Base-by-base conservation (phyloP, 352 stramenopile species). In the Globisporangium ultimum region DNA sequence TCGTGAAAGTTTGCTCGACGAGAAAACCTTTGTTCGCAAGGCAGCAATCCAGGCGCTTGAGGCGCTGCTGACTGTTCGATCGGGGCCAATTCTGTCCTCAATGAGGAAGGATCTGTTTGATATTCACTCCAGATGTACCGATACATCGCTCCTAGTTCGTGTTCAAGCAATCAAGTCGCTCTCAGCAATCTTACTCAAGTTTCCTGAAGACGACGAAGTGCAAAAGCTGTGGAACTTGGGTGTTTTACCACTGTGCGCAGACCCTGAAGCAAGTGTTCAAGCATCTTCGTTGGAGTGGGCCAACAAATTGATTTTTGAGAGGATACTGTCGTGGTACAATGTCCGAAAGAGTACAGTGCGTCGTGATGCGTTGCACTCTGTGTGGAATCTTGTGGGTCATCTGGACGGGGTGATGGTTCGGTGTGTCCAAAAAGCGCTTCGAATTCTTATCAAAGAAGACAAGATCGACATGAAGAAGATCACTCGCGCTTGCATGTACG, bases 181-280 rank as follows among this genome's bases (percentile, higher is more conserved):
- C 7, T 91, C 87, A 10, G 67, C 76, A 9, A 78, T 96, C 18
- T 41, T 96, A n/a, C 60, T 89, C 10, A 85, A 78, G 38, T 89
- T 91, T 53, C 77, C 85, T 12, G 53, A 64, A 1, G 80, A 94
- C 61, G 58, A 72, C 4, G 84, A 93, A 18, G 78, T 84, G 1
- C 87, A 96, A 48, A 80, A 79, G 17, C 43, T 92, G n/a, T 96
- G 87, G 87, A 92, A 88, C 61, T 63, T 89, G 21, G 87, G 87
- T 12, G 82, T 96, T 36, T 63, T 96, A n/a, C 83, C 85, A 5
- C 67, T 96, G 5, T 93, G 87, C 50, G 67, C 88, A 1, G 87
- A 96, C 45, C 74, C 84, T 5, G 87, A 96, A 69, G 75, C 70
- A 8, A 92, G 58, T 24, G 87, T 96, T 2, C 84, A 94, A 55